A percentile compares a stretch with the other conserved stretches of the same genome.
These are phyloP conservation scores for Pseudognaphalium luteoalbum DNA, from an alignment of 129 eudicot genomes.

Conservation along the genomic window DNA sequence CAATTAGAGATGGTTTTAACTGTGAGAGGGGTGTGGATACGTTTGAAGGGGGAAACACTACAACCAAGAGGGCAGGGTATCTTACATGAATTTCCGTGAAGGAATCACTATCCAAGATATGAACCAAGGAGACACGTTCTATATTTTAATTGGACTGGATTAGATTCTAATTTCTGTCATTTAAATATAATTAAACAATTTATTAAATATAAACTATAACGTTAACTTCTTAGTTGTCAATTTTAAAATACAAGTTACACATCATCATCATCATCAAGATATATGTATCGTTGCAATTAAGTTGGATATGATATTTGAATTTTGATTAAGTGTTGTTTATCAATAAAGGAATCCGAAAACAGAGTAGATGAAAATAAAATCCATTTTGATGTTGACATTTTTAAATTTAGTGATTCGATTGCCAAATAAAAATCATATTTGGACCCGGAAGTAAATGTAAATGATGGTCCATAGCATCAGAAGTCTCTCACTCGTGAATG, in stretches of 20 bases:
- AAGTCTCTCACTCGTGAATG: not conserved
- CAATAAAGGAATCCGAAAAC: too few species aligned
- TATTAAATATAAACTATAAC: too few species aligned
- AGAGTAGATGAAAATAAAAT: not conserved
- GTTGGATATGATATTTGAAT: too few species aligned
- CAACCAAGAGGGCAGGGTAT: constrained; percentile 19
- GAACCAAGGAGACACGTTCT: constrained; percentile 26
- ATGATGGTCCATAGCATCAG: not conserved
- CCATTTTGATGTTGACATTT: not conserved
- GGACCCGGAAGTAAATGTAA: not conserved
- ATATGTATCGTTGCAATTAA: too few species aligned
- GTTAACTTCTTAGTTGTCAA: too few species aligned
- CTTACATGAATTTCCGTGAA: constrained; percentile 33
- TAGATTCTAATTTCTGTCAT: constrained; percentile 2
- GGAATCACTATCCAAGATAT: constrained; percentile 14
- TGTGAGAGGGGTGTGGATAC: not conserved
- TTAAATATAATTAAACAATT: too few species aligned
- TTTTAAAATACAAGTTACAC: too few species aligned
- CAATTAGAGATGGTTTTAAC: not conserved
- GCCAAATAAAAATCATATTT: not conserved
- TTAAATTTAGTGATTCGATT: not conserved
- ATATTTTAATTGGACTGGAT: not conserved
- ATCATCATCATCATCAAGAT: too few species aligned
- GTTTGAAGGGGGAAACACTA: not conserved
- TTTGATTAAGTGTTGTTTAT: too few species aligned